phyloP scores from a whole-genome alignment of 1,284 basidiomycete species.

The Schizopora paradoxa region DNA sequence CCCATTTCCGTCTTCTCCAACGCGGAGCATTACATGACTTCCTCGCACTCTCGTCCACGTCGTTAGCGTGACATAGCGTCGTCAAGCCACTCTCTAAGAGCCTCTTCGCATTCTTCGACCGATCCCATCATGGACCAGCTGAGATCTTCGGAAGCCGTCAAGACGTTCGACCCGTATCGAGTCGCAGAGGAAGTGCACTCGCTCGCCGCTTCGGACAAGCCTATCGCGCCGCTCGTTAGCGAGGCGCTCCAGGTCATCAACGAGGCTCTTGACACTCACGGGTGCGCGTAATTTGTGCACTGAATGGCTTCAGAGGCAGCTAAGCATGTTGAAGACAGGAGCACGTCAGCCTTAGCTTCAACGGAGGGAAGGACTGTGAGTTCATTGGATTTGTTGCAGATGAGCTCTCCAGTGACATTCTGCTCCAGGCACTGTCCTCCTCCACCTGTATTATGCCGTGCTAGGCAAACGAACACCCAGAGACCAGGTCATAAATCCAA shows the following conservation, averaged over 20 bases:
- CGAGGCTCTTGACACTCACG: conserved; percentile 64
- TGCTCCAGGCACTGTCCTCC: conserved; percentile 79
- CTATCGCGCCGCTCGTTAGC: conserved; percentile 58
- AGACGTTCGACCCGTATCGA: conserved; percentile 7
- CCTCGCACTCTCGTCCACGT: no score
- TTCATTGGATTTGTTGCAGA: conserved; percentile 17
- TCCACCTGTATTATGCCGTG: conserved; percentile 82
- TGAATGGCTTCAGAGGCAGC: conserved; percentile 7
- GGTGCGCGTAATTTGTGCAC: conserved; percentile 42
- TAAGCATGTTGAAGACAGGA: conserved; percentile 42
- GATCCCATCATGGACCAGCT: no score
- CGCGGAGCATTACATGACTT: no score
- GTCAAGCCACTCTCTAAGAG: no score
- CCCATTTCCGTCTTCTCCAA: no score
- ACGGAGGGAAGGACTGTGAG: conserved; percentile 97
- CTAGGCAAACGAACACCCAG: conserved; percentile 43
- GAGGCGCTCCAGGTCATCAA: conserved; percentile 80
- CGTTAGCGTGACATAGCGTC: no score
- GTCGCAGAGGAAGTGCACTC: conserved; percentile 53
- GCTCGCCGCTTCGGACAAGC: conserved; percentile 47
- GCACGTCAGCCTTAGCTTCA: conserved; percentile 84
- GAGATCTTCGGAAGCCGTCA: no score
- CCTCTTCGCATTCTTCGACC: no score
- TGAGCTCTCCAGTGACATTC: neutral
- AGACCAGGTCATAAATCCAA: conserved; percentile 46